Evolutionary conservation across 768 basidiomycete genomes (phyloP), one percentile per base, ranked within the genome.

Genomic region (Russula compacta): DNA sequence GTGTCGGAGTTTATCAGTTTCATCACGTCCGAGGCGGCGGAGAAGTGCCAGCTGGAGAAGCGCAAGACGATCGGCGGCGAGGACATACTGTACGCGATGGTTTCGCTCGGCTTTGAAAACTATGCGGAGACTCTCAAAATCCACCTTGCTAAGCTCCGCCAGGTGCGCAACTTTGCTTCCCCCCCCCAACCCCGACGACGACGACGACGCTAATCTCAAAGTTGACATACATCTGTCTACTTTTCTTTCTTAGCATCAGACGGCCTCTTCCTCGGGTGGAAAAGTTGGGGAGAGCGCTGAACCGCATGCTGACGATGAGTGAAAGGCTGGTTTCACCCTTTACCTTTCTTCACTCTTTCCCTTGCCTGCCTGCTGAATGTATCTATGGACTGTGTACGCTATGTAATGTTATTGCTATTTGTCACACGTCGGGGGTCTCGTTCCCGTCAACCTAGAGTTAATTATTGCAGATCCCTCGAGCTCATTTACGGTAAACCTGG

Each of bases 1-100:
- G 92, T 97, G 58, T 93, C 90, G 46, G 95, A 98, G 76, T 98
- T 97, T 78, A 98, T 98, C 73, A 86, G 85, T 67, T 98, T 98
- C 80, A 93, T 98, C 76, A 97, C 95, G 33, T 90, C 87, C 47
- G 95, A 98, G 73, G 95, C 95, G 5, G 92, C 92, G 15, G 95
- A 98, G 73, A 92, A 92, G 69, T 95, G 93, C 66, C 83, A 89
- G 70, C 78, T 89, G 67, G 95, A 98, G 77, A 98, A 98, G 75
- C 82, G 95, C 64, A 98, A 98, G 78, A 98, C 95, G 60, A 94
- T 98, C 47, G 94, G 92, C 12, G 95, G 95, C 29, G 95, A 98
- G 78, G 95, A 98, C 72, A 95, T 98, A 49, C 74, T 98, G 59
- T 89, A 92, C 67, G 94, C 94, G n/a, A 94, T 98, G 92, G 76